Percentiles rank a stretch among this genome's conserved stretches.
phyloP scores from a whole-genome alignment of 805 yeast species.

The Starmerella riodocensis region DNA sequence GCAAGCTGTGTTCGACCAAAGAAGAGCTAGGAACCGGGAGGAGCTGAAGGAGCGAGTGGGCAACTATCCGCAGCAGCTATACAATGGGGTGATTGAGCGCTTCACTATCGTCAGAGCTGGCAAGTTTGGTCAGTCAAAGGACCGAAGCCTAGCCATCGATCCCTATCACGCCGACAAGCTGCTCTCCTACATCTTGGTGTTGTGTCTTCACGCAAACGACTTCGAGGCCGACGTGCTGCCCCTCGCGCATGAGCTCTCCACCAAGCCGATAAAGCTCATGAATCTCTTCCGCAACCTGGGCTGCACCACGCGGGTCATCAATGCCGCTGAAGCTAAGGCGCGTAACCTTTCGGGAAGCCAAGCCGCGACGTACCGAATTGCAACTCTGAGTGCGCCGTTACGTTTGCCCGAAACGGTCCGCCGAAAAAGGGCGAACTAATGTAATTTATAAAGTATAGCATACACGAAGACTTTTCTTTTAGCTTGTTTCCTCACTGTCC shows the following conservation, averaged over 20 bases:
- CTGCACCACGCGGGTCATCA: conserved; percentile 57
- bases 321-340: conserved; percentile 30
- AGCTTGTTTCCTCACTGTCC: too few species aligned
- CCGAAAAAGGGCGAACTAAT: conserved; percentile 32
- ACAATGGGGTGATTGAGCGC: conserved; percentile 57
- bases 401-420: conserved; percentile 71
- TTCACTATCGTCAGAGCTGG: conserved; percentile 59
- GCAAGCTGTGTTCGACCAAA: conserved; percentile 64
- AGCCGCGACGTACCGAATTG: conserved; percentile 55
- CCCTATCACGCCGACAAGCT: conserved; percentile 81
- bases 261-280: conserved; percentile 61
- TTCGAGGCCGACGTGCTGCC: conserved; percentile 67
- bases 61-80: conserved; percentile 51
- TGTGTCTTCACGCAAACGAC: conserved; percentile 61
- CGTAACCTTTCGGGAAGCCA: conserved; percentile 26
- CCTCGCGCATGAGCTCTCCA: conserved; percentile 67
- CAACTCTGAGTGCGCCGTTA: conserved; percentile 76
- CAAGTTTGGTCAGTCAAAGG: conserved; percentile 55
- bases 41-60: conserved; percentile 48
- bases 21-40: conserved; percentile 49
- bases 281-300: conserved; percentile 71
- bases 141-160: conserved; percentile 65
- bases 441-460: too few species aligned
- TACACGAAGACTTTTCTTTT: too few species aligned
- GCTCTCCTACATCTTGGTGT: conserved; percentile 60